These are phyloP conservation scores for Euphorbia peplus DNA, from an alignment of 345 rosid species.

Conservation along the genomic window DNA sequence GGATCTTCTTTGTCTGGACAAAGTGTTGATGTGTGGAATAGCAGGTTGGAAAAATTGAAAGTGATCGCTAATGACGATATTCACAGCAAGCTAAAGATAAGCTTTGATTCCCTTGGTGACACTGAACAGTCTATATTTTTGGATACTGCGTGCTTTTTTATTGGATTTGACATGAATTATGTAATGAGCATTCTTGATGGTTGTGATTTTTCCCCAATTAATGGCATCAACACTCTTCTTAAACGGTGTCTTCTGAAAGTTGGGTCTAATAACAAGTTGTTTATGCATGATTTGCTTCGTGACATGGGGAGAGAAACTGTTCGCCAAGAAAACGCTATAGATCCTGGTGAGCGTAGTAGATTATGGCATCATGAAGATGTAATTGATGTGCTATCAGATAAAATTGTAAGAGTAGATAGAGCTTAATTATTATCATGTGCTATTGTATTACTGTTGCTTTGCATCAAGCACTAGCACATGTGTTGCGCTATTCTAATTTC, in stretches of 20 bases:
- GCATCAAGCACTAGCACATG: no score
- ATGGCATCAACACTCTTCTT: slow-evolving; percentile 10
- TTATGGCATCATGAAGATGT: slow-evolving; percentile 25
- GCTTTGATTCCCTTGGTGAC: slow-evolving; percentile 20
- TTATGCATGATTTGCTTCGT: slow-evolving; percentile 23
- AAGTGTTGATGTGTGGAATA: slow-evolving; percentile 15
- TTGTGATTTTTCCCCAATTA: slow-evolving; percentile 8
- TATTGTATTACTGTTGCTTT: no score
- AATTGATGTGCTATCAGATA: slow-evolving; percentile 1
- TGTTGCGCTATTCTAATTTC: neutral
- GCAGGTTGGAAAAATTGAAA: slow-evolving; percentile 17
- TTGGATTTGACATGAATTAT: slow-evolving; percentile 5
- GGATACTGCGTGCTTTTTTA: slow-evolving; percentile 31
- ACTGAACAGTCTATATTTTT: slow-evolving; percentile 21
- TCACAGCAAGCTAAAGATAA: slow-evolving; percentile 15
- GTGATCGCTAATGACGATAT: slow-evolving; percentile 9
- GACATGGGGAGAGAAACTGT: slow-evolving; percentile 32
- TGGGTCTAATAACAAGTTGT: neutral
- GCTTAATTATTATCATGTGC: neutral
- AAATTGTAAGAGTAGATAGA: slow-evolving; percentile 10
- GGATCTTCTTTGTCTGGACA: slow-evolving; percentile 16
- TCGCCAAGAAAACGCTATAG: neutral
- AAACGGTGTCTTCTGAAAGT: slow-evolving; percentile 13
- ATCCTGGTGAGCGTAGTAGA: slow-evolving; percentile 25
- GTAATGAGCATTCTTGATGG: slow-evolving; percentile 19